Evolutionary conservation across 2,329 filamentous ascomycete genomes (phyloP).

Genomic region (Elsinoe australis): DNA sequence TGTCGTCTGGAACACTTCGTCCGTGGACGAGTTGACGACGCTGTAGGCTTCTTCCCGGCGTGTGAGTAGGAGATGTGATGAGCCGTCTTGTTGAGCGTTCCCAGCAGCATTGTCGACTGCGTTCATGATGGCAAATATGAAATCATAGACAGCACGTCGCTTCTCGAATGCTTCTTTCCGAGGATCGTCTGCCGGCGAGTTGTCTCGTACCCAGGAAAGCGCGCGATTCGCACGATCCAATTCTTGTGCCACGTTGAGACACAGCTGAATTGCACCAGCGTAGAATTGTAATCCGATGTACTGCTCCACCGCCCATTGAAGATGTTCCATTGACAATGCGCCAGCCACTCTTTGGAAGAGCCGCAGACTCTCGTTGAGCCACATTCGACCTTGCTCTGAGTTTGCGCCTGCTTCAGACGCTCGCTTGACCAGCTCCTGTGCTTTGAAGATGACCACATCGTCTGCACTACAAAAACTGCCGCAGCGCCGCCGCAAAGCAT

Average conservation of each 20-base stretch:
- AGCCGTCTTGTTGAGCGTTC: constrained; percentile 68
- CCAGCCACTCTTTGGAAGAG: constrained; percentile 84
- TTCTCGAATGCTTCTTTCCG: constrained; percentile 60
- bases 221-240: constrained; percentile 82
- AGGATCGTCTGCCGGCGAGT: constrained; percentile 62
- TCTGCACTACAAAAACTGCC: constrained; percentile 97
- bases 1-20: constrained; percentile 91
- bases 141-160: constrained; percentile 71
- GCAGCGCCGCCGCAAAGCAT: constrained; percentile 83
- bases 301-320: constrained; percentile 68
- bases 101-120: constrained; percentile 70
- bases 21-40: constrained; percentile 77
- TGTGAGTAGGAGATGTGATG: constrained; percentile 64
- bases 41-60: constrained; percentile 83
- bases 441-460: constrained; percentile 97
- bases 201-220: constrained; percentile 79
- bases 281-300: constrained; percentile 82
- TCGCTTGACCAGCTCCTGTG: constrained; percentile 86
- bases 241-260: constrained; percentile 72
- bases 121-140: constrained; percentile 76
- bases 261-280: constrained; percentile 80
- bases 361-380: constrained; percentile 81
- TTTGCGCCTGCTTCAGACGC: constrained; percentile 71
- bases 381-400: constrained; percentile 64
- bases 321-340: constrained; percentile 70